Percentiles rank a stretch among this genome's conserved stretches.
Conservation (phyloP, 257 asterid genomes). For the Solanum rostratum region DNA sequence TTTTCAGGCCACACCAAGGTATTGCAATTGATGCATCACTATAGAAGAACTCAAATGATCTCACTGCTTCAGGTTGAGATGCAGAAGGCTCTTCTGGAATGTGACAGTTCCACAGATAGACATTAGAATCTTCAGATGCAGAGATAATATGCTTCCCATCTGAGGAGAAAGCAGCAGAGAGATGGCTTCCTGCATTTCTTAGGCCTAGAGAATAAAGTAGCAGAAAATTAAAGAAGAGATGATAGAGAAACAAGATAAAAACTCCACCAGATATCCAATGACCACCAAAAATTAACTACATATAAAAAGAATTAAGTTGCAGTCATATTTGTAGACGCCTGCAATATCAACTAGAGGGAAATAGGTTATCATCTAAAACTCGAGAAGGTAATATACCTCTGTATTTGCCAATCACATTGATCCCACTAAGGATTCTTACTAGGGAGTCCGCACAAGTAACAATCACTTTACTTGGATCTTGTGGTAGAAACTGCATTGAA, state of each 20-base stretch:
- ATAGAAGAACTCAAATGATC: constrained; percentile 56
- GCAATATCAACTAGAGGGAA: not conserved
- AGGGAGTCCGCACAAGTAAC: constrained; percentile 78
- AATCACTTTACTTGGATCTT: constrained; percentile 59
- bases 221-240: not conserved
- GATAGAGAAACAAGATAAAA: not conserved
- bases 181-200: constrained; percentile 46
- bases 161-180: constrained; percentile 56
- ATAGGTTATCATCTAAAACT: not conserved
- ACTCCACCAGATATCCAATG: not conserved
- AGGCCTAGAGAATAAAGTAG: constrained; percentile 33
- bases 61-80: constrained; percentile 27
- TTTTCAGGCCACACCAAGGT: constrained; percentile 72
- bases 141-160: constrained; percentile 73
- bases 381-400: constrained; percentile 34
- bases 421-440: constrained; percentile 51
- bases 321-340: not conserved
- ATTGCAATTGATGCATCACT: constrained; percentile 65
- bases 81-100: constrained; percentile 11
- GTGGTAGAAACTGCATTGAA: constrained; percentile 62
- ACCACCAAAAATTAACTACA: not conserved
- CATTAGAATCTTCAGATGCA: constrained; percentile 67
- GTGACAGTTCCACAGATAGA: constrained; percentile 57
- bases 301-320: not conserved
- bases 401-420: constrained; percentile 52